Conservation (phyloP, 1,139 yeast genomes). For the Pichia sp. region DNA sequence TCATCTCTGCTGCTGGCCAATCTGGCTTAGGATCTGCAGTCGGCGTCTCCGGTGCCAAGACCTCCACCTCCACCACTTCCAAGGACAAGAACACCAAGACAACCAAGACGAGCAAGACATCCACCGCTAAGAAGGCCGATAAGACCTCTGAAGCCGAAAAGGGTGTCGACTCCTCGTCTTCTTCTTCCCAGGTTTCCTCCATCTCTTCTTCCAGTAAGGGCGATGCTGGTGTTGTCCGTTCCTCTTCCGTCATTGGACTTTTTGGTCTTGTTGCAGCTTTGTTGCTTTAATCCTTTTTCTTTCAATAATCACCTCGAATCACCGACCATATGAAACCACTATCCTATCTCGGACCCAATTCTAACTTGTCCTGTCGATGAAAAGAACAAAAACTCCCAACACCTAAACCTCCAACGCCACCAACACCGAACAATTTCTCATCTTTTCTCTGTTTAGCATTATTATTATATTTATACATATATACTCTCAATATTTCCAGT, state of each 20-base stretch:
- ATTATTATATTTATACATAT: neutral
- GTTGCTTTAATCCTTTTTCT: constrained; percentile 27
- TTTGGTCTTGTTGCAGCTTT: constrained; percentile 13
- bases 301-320: neutral
- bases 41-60: constrained; percentile 23
- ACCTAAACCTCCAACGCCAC: no score
- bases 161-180: neutral
- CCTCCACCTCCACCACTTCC: neutral
- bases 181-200: constrained; percentile 17
- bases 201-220: constrained; percentile 11
- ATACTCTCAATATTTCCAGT: neutral
- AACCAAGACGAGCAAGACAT: neutral
- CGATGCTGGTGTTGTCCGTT: constrained; percentile 10
- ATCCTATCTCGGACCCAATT: neutral
- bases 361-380: neutral
- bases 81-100: neutral
- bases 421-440: neutral
- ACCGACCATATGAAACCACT: neutral
- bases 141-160: constrained; percentile 22
- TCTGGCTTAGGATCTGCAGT: constrained; percentile 34
- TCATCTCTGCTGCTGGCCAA: constrained; percentile 35
- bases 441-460: neutral
- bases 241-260: constrained; percentile 11
- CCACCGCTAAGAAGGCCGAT: constrained; percentile 21
- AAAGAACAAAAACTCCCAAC: no score